These are phyloP conservation scores for Pestalotiopsis sp. DNA, from an alignment of 2,329 filamentous ascomycete species.

Conservation along the genomic window DNA sequence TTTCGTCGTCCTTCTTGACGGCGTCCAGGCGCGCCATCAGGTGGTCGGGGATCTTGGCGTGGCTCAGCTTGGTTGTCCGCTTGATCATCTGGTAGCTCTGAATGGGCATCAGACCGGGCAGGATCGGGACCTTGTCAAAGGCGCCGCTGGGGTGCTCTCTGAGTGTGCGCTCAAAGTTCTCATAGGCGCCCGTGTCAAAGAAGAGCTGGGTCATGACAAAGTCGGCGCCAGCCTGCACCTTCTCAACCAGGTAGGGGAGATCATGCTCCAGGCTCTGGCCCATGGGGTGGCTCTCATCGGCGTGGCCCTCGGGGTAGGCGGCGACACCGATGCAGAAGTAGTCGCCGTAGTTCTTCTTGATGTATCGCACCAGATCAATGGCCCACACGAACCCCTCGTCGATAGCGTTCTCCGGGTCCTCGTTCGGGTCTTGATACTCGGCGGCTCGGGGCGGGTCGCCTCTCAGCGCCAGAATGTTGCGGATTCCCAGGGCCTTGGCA, in stretches of 20 bases:
- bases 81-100: conserved; percentile 97
- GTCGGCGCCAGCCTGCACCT: conserved; percentile 88
- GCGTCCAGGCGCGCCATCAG: conserved; percentile 72
- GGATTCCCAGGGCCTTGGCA: conserved; percentile 85
- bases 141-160: conserved; percentile 80
- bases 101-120: conserved; percentile 95
- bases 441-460: conserved; percentile 89
- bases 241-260: conserved; percentile 86
- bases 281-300: conserved; percentile 82
- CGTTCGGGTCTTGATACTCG: conserved; percentile 75
- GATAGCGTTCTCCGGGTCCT: conserved; percentile 59
- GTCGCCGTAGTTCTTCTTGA: conserved; percentile 81
- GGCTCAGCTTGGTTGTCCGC: conserved; percentile 90
- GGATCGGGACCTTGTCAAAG: conserved; percentile 86
- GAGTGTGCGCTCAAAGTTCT: conserved; percentile 75
- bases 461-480: conserved; percentile 89
- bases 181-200: conserved; percentile 86
- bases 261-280: conserved; percentile 75
- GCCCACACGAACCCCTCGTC: conserved; percentile 87
- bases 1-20: conserved; percentile 79
- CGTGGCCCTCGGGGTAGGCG: conserved; percentile 92
- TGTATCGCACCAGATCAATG: conserved; percentile 86
- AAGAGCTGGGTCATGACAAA: conserved; percentile 99
- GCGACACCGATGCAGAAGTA: conserved; percentile 97
- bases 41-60: conserved; percentile 75